Evolutionary conservation across 495 filamentous ascomycete genomes (phyloP).

Genomic region (Aspergillus leporis): DNA sequence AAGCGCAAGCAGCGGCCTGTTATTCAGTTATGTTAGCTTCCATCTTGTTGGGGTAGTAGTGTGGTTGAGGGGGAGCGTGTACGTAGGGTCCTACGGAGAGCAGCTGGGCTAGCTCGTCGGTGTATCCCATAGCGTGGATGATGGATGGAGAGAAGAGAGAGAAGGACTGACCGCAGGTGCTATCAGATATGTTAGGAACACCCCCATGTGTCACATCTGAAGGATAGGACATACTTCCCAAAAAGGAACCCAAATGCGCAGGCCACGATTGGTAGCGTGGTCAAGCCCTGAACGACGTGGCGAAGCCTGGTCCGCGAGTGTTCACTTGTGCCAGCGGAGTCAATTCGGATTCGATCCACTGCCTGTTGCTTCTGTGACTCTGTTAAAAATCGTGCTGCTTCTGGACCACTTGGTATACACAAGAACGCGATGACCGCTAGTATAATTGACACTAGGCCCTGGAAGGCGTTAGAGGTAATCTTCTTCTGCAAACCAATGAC

Average conservation of each 20-base stretch:
- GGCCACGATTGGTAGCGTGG: conserved; percentile 1
- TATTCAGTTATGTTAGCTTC: background rate
- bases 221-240: no score
- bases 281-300: conserved; percentile 5
- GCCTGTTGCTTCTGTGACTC: conserved; percentile 2
- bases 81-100: conserved; percentile 14
- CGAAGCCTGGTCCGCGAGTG: conserved; percentile 1
- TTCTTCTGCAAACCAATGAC: background rate
- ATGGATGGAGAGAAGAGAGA: conserved; percentile 16
- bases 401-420: conserved; percentile 7
- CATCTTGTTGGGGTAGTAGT: background rate
- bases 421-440: conserved; percentile 8
- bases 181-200: background rate
- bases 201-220: no score
- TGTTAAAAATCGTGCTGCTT: conserved; percentile 5
- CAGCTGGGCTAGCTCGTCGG: conserved; percentile 13
- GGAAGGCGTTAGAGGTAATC: background rate
- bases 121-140: conserved; percentile 13
- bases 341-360: conserved; percentile 1
- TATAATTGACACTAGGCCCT: conserved; percentile 11
- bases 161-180: conserved; percentile 16
- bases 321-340: conserved; percentile 9
- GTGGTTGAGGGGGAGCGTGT: background rate
- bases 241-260: conserved; percentile 16
- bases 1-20: conserved; percentile 7